phyloP scores from a whole-genome alignment of 164 flowering plant species.

The Umbilicus rupestris region DNA sequence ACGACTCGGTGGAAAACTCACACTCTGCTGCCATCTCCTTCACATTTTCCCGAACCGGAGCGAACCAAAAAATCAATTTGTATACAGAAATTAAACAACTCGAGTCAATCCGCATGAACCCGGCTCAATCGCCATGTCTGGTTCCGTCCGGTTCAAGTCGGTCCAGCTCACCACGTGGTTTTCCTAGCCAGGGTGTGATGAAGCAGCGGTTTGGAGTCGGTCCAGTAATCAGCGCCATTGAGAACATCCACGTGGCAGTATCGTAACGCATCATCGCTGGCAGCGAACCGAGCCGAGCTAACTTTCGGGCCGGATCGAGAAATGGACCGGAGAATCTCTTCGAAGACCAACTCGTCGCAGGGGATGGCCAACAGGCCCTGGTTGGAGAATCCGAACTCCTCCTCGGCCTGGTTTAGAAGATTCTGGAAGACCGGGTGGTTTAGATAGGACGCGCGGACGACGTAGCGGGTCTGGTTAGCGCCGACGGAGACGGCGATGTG shows the following conservation, averaged over 20 bases:
- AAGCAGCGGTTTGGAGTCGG: conserved; percentile 61
- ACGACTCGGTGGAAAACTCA: conserved; percentile 6
- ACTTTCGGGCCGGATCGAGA: conserved; percentile 29
- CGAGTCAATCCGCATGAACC: neutral
- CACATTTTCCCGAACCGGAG: conserved; percentile 5
- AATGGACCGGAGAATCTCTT: conserved; percentile 50
- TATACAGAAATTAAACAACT: neutral
- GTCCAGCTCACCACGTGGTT: neutral
- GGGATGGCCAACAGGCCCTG: conserved; percentile 69
- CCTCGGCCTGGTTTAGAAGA: conserved; percentile 65
- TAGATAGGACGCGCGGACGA: conserved; percentile 63
- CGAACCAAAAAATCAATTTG: neutral
- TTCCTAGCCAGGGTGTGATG: conserved; percentile 4
- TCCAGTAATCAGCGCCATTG: conserved; percentile 33
- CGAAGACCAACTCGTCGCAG: conserved; percentile 73
- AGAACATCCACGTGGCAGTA: conserved; percentile 34
- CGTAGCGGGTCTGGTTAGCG: conserved; percentile 42
- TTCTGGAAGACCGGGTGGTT: conserved; percentile 71
- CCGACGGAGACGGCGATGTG: conserved; percentile 80
- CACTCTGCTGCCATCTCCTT: conserved; percentile 19
- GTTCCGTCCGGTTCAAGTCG: no score
- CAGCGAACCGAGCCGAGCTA: conserved; percentile 28
- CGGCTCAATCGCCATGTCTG: no score
- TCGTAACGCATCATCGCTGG: conserved; percentile 43
- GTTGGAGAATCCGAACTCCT: conserved; percentile 66